These are phyloP conservation scores for Dactylonectria estremocensis DNA, from an alignment of 2,329 filamentous ascomycete species.

Conservation along the genomic window DNA sequence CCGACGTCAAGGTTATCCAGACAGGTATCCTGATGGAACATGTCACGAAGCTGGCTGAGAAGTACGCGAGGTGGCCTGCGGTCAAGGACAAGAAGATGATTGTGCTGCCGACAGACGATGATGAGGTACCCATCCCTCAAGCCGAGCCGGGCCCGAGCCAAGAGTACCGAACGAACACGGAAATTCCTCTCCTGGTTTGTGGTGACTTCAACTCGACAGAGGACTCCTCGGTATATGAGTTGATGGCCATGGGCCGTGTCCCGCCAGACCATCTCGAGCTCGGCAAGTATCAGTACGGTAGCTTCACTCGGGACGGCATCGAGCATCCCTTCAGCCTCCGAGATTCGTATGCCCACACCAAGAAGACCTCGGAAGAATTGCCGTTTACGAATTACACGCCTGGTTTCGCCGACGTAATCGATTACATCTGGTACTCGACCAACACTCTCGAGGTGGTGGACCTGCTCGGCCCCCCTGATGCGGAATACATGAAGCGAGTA, in stretches of 20 bases:
- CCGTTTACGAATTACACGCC: constrained; percentile 98
- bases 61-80: constrained; percentile 84
- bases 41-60: constrained; percentile 87
- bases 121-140: constrained; percentile 61
- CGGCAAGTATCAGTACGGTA: constrained; percentile 87
- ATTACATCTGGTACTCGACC: constrained; percentile 98
- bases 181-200: constrained; percentile 92
- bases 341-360: constrained; percentile 88
- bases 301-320: constrained; percentile 93
- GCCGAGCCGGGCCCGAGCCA: constrained; percentile 84
- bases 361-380: constrained; percentile 86
- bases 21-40: constrained; percentile 96
- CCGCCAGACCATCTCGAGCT: constrained; percentile 86
- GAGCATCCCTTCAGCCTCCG: constrained; percentile 95
- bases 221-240: constrained; percentile 91
- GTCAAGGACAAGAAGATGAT: constrained; percentile 84
- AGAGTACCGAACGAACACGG: constrained; percentile 87
- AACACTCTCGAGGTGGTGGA: constrained; percentile 89
- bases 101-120: constrained; percentile 62
- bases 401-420: constrained; percentile 91
- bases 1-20: constrained; percentile 97
- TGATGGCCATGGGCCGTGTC: constrained; percentile 86
- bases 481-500: constrained; percentile 86
- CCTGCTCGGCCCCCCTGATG: constrained; percentile 88
- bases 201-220: constrained; percentile 96